Conservation (phyloP, 1,284 basidiomycete genomes). For the Gomphus sp. region DNA sequence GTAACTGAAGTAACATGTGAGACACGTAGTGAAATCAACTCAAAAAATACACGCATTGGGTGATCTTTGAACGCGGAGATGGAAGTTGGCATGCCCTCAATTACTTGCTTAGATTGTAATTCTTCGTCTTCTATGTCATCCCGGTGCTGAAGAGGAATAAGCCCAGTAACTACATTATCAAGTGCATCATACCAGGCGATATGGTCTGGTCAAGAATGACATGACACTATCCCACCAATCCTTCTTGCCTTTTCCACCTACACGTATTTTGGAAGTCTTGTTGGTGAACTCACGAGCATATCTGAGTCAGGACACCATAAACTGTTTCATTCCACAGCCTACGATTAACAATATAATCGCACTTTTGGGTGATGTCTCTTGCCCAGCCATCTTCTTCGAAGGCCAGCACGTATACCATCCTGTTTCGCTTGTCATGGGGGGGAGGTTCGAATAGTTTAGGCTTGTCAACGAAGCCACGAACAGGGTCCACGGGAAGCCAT, state of each 20-base stretch:
- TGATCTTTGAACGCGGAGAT: conserved; percentile 94
- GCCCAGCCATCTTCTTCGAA: conserved; percentile 87
- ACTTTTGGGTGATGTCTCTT: conserved; percentile 67
- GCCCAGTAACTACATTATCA: not conserved
- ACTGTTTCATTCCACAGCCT: not conserved
- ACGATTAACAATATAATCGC: conserved; percentile 18
- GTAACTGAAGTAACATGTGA: conserved; percentile 46
- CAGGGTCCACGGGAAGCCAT: conserved; percentile 92
- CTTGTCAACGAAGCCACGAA: conserved; percentile 74
- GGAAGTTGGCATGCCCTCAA: conserved; percentile 92
- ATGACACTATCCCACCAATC: conserved; percentile 85
- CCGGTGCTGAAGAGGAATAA: conserved; percentile 48
- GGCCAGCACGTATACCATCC: conserved; percentile 89
- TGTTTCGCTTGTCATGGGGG: conserved; percentile 52
- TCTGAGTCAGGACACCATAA: not conserved
- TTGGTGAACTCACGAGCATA: conserved; percentile 72
- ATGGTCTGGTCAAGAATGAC: conserved; percentile 57
- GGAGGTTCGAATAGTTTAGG: conserved; percentile 80
- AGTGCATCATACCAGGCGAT: conserved; percentile 55
- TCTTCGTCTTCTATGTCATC: conserved; percentile 96
- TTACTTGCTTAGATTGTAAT: conserved; percentile 66
- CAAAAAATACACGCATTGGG: conserved; percentile 53
- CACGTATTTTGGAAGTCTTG: conserved; percentile 77
- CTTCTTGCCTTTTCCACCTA: conserved; percentile 57
- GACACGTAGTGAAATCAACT: not conserved